Percentiles rank a stretch among this genome's conserved stretches.
Conservation (phyloP, 306 rosid genomes). For the Cucurbita pepo region DNA sequence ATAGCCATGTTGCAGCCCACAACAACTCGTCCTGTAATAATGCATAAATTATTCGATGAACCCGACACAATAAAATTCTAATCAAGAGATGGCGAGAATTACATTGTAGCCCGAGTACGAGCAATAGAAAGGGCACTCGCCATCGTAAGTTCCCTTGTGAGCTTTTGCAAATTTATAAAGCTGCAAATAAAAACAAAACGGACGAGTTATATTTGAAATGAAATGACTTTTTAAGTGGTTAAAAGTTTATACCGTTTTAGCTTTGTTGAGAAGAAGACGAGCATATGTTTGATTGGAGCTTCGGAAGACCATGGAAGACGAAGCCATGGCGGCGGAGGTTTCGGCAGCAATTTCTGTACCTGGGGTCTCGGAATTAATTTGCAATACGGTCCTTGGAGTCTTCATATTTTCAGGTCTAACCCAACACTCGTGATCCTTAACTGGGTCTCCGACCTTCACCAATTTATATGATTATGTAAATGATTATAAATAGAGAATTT, state of each 20-base stretch:
- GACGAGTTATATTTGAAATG: too few species aligned
- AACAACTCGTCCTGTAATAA: conserved; percentile 53
- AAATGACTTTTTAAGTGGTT: too few species aligned
- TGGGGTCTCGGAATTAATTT: conserved; percentile 27
- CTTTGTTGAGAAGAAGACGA: conserved; percentile 71
- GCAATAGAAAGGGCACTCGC: conserved; percentile 97
- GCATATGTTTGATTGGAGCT: conserved; percentile 23
- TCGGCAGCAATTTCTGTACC: conserved; percentile 86
- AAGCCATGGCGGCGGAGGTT: conserved; percentile 83
- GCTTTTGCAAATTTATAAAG: conserved; percentile 48
- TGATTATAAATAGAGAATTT: too few species aligned
- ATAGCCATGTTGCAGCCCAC: conserved; percentile 95
- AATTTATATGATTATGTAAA: background rate
- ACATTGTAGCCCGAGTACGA: conserved; percentile 76
- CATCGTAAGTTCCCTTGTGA: conserved; percentile 70
- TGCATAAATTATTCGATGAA: too few species aligned
- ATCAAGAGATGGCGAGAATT: background rate
- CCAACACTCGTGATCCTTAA: conserved; percentile 71
- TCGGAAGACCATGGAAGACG: conserved; percentile 61
- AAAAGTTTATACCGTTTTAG: conserved; percentile 39
- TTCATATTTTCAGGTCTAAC: conserved; percentile 61
- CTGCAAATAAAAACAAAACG: conserved; percentile 10
- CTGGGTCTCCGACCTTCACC: conserved; percentile 67
- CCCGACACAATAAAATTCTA: too few species aligned
- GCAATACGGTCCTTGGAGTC: conserved; percentile 47